phyloP scores from a whole-genome alignment of 2,329 filamentous ascomycete genomes.

The Camillea tinctor region DNA sequence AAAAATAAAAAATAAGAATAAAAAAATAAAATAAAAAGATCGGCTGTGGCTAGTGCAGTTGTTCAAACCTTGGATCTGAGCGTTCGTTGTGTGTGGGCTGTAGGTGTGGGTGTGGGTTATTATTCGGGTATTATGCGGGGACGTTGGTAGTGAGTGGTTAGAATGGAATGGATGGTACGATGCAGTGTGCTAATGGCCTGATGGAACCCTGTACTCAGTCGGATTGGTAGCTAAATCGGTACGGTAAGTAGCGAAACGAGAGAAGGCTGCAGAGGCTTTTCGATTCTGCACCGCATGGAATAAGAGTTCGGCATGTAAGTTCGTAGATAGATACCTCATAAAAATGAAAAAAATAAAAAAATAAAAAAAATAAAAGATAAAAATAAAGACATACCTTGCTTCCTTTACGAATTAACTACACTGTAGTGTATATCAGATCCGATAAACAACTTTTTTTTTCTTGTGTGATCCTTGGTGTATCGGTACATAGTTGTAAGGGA shows the following conservation, averaged over 20 bases:
- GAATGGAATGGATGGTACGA: slow-evolving; percentile 15
- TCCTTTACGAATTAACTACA: not conserved
- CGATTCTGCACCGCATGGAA: not conserved
- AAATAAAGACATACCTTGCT: no score
- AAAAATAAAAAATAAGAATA: no score
- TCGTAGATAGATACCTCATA: not conserved
- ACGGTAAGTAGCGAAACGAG: not conserved
- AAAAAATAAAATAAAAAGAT: slow-evolving; percentile 3
- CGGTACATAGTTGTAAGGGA: no score
- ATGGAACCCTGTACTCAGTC: not conserved
- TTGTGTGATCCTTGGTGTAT: no score
- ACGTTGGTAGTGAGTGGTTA: not conserved
- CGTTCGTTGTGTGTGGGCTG: not conserved
- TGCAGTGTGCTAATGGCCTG: slow-evolving; percentile 7
- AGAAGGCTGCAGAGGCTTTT: not conserved
- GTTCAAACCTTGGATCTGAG: not conserved
- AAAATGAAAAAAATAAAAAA: no score
- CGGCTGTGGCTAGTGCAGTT: not conserved
- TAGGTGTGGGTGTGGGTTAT: not conserved
- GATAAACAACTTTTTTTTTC: no score
- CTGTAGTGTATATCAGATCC: no score
- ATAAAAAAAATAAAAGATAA: no score
- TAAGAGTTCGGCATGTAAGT: no score
- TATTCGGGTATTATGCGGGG: slow-evolving; percentile 3
- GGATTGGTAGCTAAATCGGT: not conserved